Conservation (phyloP, 108 stramenopile species). For the Cylindrotheca fusiformis region DNA sequence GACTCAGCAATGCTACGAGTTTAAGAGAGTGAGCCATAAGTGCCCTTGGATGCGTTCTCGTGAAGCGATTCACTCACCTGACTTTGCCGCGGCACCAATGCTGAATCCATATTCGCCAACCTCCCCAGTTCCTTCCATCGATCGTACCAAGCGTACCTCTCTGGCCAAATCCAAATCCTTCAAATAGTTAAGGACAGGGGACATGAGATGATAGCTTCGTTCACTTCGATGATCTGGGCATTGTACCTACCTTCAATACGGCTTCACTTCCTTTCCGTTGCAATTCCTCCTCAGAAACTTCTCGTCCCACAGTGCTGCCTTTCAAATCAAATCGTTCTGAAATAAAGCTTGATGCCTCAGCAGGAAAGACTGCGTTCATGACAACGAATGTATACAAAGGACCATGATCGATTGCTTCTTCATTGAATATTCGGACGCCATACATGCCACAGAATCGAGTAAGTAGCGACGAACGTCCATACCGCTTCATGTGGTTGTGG, state of each 20-base stretch:
- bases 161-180: slow-evolving; percentile 79
- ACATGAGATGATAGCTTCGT: too few relatives aligned
- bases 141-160: slow-evolving; percentile 43
- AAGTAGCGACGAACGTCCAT: slow-evolving; percentile 63
- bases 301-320: slow-evolving; percentile 83
- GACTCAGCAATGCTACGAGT: slow-evolving; percentile 65
- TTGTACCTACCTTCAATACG: too few relatives aligned
- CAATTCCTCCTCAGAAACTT: slow-evolving; percentile 70
- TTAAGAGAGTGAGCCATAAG: too few relatives aligned
- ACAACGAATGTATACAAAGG: slow-evolving; percentile 63
- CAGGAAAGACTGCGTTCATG: slow-evolving; percentile 86
- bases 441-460: slow-evolving; percentile 89
- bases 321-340: slow-evolving; percentile 87
- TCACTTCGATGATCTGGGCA: too few relatives aligned
- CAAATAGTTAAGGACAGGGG: too few relatives aligned
- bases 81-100: slow-evolving; percentile 60
- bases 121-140: not conserved
- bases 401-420: not conserved
- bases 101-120: slow-evolving; percentile 44
- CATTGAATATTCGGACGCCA: slow-evolving; percentile 43
- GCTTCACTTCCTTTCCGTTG: slow-evolving; percentile 59
- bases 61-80: slow-evolving; percentile 7
- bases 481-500: slow-evolving; percentile 64
- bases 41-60: too few relatives aligned
- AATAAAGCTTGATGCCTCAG: slow-evolving; percentile 61